Evolutionary conservation across 2,329 filamentous ascomycete genomes (phyloP), one percentile per base, ranked within the genome.

Genomic region (Fusarium sp.): DNA sequence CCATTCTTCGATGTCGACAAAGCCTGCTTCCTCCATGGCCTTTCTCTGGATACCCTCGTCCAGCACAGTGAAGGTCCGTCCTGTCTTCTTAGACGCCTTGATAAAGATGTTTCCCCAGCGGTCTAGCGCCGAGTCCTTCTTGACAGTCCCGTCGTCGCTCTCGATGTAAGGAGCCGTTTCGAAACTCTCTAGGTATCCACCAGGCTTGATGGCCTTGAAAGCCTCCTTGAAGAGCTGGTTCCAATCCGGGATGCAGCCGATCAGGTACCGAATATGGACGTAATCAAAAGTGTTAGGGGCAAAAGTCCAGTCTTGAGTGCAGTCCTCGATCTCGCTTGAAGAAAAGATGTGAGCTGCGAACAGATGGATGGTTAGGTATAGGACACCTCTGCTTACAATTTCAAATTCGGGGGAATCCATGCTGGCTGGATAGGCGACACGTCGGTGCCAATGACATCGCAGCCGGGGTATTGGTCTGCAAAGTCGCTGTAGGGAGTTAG

Each of bases 181-280:
- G 2, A 80, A 71, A 62, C 80, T 77, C 66, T 84, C 81, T 4
- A 84, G 63, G 74, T 80, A 84, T 16, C 88, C 90, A 8, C 90
- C 90, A 0, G 91, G 90, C 70, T 87, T 87, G 16, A 91, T 83
- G 45, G 88, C 85, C 63, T 84, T 84, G 74, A 82, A 89, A 5
- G 87, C 81, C 63, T 89, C 87, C 36, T 81, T 81, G 67, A 91
- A 85, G 7, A 92, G 79, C 11, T 85, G 83, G 29, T 85, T 84
- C 81, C 90, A 92, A 71, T 91, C 89, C 5, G 83, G 80, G 63
- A 92, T 87, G 65, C 86, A 86, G 50, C 90, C 91, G 0, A 87
- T 83, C 66, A 92, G 81, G 70, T 88, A 84, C 35, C 88, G 87
- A 11, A 89, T 88, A 76, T 92, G 91, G 40, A 93, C 87, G 69